phyloP scores from a whole-genome alignment of 805 yeast genomes.

The Cyberlindnera americana region DNA sequence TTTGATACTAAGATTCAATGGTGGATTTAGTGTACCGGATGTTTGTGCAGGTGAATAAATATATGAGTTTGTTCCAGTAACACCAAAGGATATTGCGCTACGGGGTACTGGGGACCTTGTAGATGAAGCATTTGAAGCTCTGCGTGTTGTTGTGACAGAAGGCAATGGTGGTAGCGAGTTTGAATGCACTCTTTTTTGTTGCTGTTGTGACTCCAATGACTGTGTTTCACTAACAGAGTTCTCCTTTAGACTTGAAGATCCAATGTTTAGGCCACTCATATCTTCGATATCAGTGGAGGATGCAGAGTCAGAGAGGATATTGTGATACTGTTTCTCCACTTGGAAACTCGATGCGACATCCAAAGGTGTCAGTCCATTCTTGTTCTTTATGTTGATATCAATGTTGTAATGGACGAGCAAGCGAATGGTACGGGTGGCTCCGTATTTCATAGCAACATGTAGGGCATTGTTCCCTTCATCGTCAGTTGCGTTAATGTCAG shows the following conservation, averaged over 20 bases:
- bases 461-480: slow-evolving; percentile 75
- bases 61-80: slow-evolving; percentile 23
- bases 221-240: not conserved
- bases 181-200: slow-evolving; percentile 19
- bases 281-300: slow-evolving; percentile 5
- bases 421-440: slow-evolving; percentile 53
- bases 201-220: not conserved
- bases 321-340: slow-evolving; percentile 40
- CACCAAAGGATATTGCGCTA: slow-evolving; percentile 24
- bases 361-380: slow-evolving; percentile 60
- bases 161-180: slow-evolving; percentile 33
- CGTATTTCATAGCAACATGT: slow-evolving; percentile 76
- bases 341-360: slow-evolving; percentile 57
- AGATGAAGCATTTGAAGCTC: slow-evolving; percentile 26
- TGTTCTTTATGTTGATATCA: slow-evolving; percentile 46
- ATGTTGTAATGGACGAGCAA: slow-evolving; percentile 48
- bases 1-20: slow-evolving; percentile 16
- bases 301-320: slow-evolving; percentile 10
- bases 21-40: slow-evolving; percentile 3
- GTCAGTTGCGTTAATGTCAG: slow-evolving; percentile 71
- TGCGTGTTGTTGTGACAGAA: slow-evolving; percentile 30
- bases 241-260: slow-evolving; percentile 4
- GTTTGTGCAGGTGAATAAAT: slow-evolving; percentile 23
- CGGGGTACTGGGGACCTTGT: slow-evolving; percentile 26
- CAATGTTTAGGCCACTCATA: slow-evolving; percentile 1